Base-by-base conservation (phyloP, 306 rosid genomes). In the Pachyrhizus erosus region DNA sequence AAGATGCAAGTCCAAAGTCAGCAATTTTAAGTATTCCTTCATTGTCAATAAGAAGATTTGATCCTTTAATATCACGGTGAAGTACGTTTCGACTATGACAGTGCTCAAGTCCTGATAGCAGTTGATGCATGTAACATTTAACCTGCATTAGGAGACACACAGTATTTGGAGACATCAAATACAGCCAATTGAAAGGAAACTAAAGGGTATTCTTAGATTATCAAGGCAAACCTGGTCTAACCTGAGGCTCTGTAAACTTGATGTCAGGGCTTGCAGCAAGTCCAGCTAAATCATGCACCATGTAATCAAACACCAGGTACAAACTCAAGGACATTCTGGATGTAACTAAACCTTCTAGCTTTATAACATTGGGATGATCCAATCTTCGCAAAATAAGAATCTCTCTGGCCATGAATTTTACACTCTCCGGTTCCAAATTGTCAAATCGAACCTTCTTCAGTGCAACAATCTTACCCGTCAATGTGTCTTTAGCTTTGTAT, bases 271-370 rank as follows among this genome's bases (percentile, higher is more conserved):
- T 93, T 40, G 98, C 94, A 60, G 89, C 95, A 84, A 95, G 98
- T 76, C 98, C 98, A 23, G 98, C 98, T 86, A 95, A 83, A 85
- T 95, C 98, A 84, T 95, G 98, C 78, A 91, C 98, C 98, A 95
- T 93, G 85, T 90, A 95, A 65, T 91, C 94, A 33, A 94, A 82
- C 64, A 94, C 98, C 77, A 94, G 94, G 84, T 94, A 94, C 93
- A 94, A 88, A 89, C 97, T 94, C 89, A 92, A 91, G 8, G 97
- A 90, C 98, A 94, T 94, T 85, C 98, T 92, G 24, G 98, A 94
- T 21, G 98, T 95, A 72, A 92, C 98, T 86, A 95, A 87, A 84
- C 98, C 98, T 89, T 95, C 94, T 86, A 95, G 87, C 91, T 95
- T 93, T 26, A 93, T 78, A 82, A 95, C 97, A 84, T 95, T 95